A percentile compares a stretch with the other conserved stretches of the same genome.
These are phyloP conservation scores for Venturiaceae sp. DNA, from an alignment of 2,329 filamentous ascomycete species.

Conservation along the genomic window DNA sequence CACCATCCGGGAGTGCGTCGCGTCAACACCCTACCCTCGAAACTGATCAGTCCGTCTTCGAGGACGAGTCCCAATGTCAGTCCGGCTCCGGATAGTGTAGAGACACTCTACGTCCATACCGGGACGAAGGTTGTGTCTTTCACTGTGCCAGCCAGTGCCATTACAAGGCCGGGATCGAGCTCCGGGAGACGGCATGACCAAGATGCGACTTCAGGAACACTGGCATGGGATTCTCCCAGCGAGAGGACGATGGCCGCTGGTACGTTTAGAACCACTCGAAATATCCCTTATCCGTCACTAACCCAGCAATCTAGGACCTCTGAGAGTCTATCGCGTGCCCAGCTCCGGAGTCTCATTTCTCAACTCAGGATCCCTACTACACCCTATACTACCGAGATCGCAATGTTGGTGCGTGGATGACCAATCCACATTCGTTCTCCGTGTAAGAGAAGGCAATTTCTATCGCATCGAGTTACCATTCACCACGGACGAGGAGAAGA, in stretches of 20 bases:
- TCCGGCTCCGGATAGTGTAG: conserved; percentile 38
- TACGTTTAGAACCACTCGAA: conserved; percentile 28
- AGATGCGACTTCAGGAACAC: conserved; percentile 44
- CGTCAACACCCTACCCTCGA: conserved; percentile 39
- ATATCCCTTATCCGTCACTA: background rate
- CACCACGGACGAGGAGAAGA: conserved; percentile 51
- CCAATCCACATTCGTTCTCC: conserved; percentile 74
- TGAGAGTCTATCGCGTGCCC: conserved; percentile 78
- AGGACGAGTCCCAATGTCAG: conserved; percentile 19
- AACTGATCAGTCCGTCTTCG: conserved; percentile 21
- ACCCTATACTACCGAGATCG: conserved; percentile 79
- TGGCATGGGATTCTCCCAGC: conserved; percentile 65
- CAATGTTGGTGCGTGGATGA: conserved; percentile 93
- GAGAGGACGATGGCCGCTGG: conserved; percentile 75
- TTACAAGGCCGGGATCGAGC: conserved; percentile 24
- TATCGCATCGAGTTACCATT: conserved; percentile 83
- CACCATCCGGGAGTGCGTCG: conserved; percentile 23
- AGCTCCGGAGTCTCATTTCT: conserved; percentile 75
- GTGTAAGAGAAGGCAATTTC: conserved; percentile 73
- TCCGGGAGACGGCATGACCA: conserved; percentile 16
- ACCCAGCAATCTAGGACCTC: conserved; percentile 44
- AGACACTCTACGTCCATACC: conserved; percentile 66
- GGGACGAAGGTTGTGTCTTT: conserved; percentile 64
- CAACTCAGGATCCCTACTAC: conserved; percentile 67
- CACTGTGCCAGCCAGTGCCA: conserved; percentile 25